Conservation (phyloP, 768 basidiomycete genomes). For the Gelatoporia subvermispora region DNA sequence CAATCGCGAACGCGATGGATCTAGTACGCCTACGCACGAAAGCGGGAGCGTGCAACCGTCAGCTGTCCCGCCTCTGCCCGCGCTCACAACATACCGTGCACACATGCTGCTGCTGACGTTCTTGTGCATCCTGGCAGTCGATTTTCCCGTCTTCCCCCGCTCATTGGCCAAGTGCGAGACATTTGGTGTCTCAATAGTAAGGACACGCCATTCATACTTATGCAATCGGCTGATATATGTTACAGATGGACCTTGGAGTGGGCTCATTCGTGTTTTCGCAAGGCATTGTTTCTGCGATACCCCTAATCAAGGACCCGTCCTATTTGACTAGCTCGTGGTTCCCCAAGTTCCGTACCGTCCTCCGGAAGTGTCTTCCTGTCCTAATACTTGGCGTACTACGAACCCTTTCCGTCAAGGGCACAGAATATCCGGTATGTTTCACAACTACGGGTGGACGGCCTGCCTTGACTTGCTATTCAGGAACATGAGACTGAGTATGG, state of each 20-base stretch:
- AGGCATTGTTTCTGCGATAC: slow-evolving; percentile 85
- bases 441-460: neutral
- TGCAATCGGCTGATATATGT: neutral
- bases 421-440: slow-evolving; percentile 80
- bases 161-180: slow-evolving; percentile 88
- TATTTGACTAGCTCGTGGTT: slow-evolving; percentile 45
- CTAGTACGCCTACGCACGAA: slow-evolving; percentile 13
- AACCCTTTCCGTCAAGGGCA: slow-evolving; percentile 84
- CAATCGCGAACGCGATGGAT: neutral
- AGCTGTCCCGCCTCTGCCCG: slow-evolving; percentile 47
- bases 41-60: neutral
- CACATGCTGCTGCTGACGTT: slow-evolving; percentile 95
- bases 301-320: slow-evolving; percentile 60
- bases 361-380: slow-evolving; percentile 63
- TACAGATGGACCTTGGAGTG: slow-evolving; percentile 95
- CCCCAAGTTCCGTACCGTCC: slow-evolving; percentile 45
- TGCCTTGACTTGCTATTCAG: slow-evolving; percentile 30
- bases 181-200: slow-evolving; percentile 89
- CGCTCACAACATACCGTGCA: slow-evolving; percentile 82
- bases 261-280: slow-evolving; percentile 97
- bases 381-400: slow-evolving; percentile 71
- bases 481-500: slow-evolving; percentile 98
- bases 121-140: slow-evolving; percentile 90
- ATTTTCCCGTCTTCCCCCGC: slow-evolving; percentile 91
- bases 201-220: slow-evolving; percentile 16